phyloP scores from a whole-genome alignment of 2,329 filamentous ascomycete genomes.

The Thelonectria olida region DNA sequence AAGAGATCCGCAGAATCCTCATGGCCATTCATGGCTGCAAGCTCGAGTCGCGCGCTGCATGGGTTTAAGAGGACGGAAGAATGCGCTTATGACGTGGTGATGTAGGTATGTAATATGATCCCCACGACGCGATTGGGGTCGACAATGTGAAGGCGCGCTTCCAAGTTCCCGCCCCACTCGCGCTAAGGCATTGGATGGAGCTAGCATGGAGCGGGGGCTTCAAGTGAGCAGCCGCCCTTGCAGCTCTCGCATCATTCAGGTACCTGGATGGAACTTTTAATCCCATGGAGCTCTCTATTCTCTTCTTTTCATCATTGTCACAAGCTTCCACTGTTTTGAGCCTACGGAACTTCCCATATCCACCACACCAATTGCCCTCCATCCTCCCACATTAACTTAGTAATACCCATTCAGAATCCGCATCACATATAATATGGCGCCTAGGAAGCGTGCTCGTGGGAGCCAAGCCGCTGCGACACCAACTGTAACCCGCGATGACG shows the following conservation, averaged over 20 bases:
- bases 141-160: neutral
- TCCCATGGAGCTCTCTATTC: neutral
- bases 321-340: conserved; percentile 11
- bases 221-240: neutral
- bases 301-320: conserved; percentile 5
- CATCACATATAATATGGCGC: conserved; percentile 59
- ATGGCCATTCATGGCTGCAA: conserved; percentile 45
- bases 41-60: conserved; percentile 24
- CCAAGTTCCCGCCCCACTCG: conserved; percentile 1
- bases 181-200: conserved; percentile 9
- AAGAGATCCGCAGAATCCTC: conserved; percentile 66
- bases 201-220: no score
- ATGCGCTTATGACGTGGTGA: neutral
- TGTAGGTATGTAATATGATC: neutral
- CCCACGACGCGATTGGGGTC: conserved; percentile 21
- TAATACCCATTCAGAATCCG: neutral
- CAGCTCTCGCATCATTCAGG: neutral
- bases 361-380: neutral
- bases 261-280: no score
- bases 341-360: neutral
- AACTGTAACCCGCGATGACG: conserved; percentile 62
- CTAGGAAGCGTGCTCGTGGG: conserved; percentile 72
- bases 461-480: conserved; percentile 67
- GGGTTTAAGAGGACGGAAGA: neutral
- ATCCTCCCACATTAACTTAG: neutral